Base-by-base conservation (phyloP, 129 eudicot genomes). In the Pseudognaphalium luteoalbum region DNA sequence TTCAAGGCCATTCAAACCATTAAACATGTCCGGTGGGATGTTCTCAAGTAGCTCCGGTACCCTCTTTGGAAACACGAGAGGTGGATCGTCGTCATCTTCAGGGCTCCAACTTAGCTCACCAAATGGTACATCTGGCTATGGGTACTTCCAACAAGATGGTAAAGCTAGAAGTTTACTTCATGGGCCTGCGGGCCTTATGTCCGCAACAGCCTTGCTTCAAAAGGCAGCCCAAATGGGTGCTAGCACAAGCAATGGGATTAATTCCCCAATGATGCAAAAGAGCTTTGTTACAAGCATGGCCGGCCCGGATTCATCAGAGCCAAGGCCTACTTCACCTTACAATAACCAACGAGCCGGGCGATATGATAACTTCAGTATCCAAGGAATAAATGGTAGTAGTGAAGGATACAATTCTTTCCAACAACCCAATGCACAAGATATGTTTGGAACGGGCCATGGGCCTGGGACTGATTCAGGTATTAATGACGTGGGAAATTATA, bases 231-330 rank as follows among this genome's bases (percentile, higher is more conserved):
- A 82, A 78, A 76, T 82, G 82, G 86, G 82, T 4, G 86, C 86
- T 14, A 82, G 76, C 0, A 81, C 96, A 5, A 88, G 88, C 70
- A 89, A 82, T 30, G 87, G 83, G 7, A 88, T 88, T 17, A 86
- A 87, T 74, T 88, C 92, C n/a, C 96, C 97, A 1, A 87, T 87
- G 92, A 89, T 89, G 88, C 97, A 91, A 69, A 85, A 87, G 82
- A 85, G 87, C 72, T 91, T 85, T 39, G 86, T 75, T 66, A 85
- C 80, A 47, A 79, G 85, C 82, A 87, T 88, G 89, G 85, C 81
- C 0, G 95, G 92, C 33, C 77, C 86, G 1, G 89, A 86, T 66
- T 57, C 85, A 20, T 72, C 42, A 4, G 80, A 66, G 21, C 70
- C 84, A 47, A 83, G 78, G 17, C 75, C 81, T 0, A 7, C 78